Evolutionary conservation across 2,329 filamentous ascomycete species (phyloP).

Genomic region (Chaetomium sp.): DNA sequence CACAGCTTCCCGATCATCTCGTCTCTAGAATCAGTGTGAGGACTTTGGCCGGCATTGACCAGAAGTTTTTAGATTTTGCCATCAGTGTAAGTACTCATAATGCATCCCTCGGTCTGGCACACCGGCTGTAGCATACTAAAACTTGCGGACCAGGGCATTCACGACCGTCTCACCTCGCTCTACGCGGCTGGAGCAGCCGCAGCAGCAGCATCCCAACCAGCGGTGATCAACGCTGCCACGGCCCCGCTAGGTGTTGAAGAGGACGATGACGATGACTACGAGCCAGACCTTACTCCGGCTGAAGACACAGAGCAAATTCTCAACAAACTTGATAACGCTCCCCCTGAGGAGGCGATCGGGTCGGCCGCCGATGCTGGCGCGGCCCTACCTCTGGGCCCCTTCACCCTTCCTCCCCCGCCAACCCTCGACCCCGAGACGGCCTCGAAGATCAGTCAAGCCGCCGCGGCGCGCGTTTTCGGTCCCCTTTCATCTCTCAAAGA

Average conservation of each 20-base stretch:
- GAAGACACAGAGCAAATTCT: conserved; percentile 73
- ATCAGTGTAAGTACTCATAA: conserved; percentile 51
- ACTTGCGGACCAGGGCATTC: conserved; percentile 38
- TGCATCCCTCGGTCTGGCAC: too few relatives aligned
- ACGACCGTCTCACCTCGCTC: conserved; percentile 42
- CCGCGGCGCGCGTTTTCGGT: conserved; percentile 69
- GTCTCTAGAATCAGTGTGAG: conserved; percentile 77
- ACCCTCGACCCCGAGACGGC: conserved; percentile 65
- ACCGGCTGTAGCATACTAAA: conserved; percentile 6
- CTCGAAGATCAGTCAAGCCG: conserved; percentile 65
- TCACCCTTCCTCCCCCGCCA: conserved; percentile 71
- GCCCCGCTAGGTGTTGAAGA: conserved; percentile 60
- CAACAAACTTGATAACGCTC: conserved; percentile 67
- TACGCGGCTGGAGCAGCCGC: conserved; percentile 30
- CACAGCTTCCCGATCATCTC: conserved; percentile 66
- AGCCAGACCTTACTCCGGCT: conserved; percentile 73
- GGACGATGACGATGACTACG: conserved; percentile 77
- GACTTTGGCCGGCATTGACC: conserved; percentile 66
- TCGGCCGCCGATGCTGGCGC: conserved; percentile 41
- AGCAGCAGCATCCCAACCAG: conserved; percentile 32
- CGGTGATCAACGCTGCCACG: conserved; percentile 50
- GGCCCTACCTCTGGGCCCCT: conserved; percentile 60
- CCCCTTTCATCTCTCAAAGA: conserved; percentile 71
- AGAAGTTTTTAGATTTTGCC: conserved; percentile 62
- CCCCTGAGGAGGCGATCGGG: conserved; percentile 45